These are phyloP conservation scores for Elasticomyces elasticus DNA, from an alignment of 495 filamentous ascomycete genomes.

Conservation along the genomic window DNA sequence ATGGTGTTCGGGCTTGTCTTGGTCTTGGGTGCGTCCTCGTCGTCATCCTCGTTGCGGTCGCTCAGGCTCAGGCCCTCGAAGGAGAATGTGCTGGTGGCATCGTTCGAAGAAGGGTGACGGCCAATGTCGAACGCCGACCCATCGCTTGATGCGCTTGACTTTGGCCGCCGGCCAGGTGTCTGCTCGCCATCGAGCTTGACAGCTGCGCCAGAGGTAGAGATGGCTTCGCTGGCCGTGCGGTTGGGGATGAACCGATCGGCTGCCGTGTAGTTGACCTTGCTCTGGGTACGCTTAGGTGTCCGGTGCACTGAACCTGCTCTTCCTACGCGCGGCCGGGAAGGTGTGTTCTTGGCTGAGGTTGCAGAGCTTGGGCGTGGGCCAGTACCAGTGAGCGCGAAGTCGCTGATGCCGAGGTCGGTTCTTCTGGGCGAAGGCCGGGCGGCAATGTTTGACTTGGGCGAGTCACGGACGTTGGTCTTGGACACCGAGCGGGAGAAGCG, in stretches of 20 bases:
- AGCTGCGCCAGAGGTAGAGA: slow-evolving; percentile 65
- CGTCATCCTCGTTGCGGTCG: slow-evolving; percentile 49
- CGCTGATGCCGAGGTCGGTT: slow-evolving; percentile 85
- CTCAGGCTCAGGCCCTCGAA: slow-evolving; percentile 65
- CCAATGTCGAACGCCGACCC: slow-evolving; percentile 60
- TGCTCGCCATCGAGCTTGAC: slow-evolving; percentile 51
- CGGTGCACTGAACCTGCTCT: slow-evolving; percentile 46
- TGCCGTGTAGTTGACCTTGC: slow-evolving; percentile 57
- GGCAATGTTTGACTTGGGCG: slow-evolving; percentile 92
- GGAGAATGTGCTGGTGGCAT: slow-evolving; percentile 68
- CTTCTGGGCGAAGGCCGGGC: slow-evolving; percentile 54
- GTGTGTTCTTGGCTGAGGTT: slow-evolving; percentile 51
- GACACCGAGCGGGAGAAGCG: slow-evolving; percentile 60
- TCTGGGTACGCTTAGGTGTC: slow-evolving; percentile 59
- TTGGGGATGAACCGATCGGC: slow-evolving; percentile 98
- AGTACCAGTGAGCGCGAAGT: slow-evolving; percentile 83
- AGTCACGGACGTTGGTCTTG: slow-evolving; percentile 54
- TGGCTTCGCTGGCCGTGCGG: slow-evolving; percentile 75
- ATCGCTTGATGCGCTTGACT: slow-evolving; percentile 51
- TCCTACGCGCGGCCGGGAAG: slow-evolving; percentile 57
- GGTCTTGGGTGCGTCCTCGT: slow-evolving; percentile 31
- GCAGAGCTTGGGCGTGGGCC: slow-evolving; percentile 39
- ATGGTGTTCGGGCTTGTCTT: slow-evolving; percentile 76
- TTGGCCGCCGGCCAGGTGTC: slow-evolving; percentile 48
- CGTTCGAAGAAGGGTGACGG: slow-evolving; percentile 41